Percentiles rank a stretch among this genome's conserved stretches.
Evolutionary conservation across 2,329 filamentous ascomycete species (phyloP).

Genomic region (Neofusicoccum umdonicola): DNA sequence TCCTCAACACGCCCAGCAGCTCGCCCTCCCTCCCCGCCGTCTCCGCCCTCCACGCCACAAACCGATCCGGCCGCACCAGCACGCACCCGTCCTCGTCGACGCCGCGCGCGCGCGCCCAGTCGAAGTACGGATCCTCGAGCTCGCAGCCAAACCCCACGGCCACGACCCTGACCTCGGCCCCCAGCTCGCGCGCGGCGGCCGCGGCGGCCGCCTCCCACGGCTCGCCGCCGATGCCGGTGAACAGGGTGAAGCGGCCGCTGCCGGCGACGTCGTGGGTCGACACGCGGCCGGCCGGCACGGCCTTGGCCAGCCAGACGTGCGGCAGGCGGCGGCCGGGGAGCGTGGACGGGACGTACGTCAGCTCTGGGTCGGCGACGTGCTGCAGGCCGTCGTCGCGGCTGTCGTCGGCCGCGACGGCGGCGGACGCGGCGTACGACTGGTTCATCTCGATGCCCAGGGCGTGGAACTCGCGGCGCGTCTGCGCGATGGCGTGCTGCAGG

Average conservation of each 20-base stretch:
- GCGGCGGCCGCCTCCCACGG: constrained; percentile 53
- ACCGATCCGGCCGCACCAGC: constrained; percentile 58
- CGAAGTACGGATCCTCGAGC: constrained; percentile 61
- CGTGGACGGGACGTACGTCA: constrained; percentile 40
- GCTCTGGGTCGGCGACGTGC: constrained; percentile 40
- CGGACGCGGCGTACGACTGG: constrained; percentile 51
- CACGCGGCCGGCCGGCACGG: constrained; percentile 43
- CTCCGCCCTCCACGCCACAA: constrained; percentile 53
- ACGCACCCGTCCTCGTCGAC: constrained; percentile 59
- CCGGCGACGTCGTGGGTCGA: constrained; percentile 63
- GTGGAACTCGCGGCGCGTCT: constrained; percentile 52
- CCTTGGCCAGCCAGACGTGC: constrained; percentile 61
- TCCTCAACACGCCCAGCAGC: constrained; percentile 24
- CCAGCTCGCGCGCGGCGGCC: constrained; percentile 37
- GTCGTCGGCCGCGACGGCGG: constrained; percentile 48
- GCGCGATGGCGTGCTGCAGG: constrained; percentile 44
- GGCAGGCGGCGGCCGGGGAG: constrained; percentile 61
- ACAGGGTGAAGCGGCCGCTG: constrained; percentile 39
- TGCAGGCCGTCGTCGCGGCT: constrained; percentile 24
- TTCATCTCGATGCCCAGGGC: constrained; percentile 61
- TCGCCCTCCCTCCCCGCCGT: constrained; percentile 22
- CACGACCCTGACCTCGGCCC: constrained; percentile 49
- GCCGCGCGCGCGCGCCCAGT: constrained; percentile 55
- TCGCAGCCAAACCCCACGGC: constrained; percentile 59
- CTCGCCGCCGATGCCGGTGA: constrained; percentile 52